Evolutionary conservation across 352 stramenopile species (phyloP).

Genomic region (Phytophthora idaei): DNA sequence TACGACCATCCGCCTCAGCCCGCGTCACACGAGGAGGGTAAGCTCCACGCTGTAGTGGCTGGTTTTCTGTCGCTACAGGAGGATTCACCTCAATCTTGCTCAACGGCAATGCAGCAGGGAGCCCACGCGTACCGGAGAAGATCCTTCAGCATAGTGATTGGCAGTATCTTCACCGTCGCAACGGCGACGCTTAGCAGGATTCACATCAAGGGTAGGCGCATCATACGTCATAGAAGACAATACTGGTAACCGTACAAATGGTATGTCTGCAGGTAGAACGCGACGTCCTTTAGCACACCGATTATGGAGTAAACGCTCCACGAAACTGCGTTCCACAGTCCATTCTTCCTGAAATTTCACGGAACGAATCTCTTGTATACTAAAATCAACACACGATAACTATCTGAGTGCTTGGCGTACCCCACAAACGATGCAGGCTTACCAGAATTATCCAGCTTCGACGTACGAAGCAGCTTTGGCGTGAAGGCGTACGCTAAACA

Average conservation of each 20-base stretch:
- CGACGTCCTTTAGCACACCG: not conserved
- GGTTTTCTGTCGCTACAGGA: not conserved
- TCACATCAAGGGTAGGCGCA: not conserved
- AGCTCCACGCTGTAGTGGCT: not conserved
- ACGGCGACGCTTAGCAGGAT: not conserved
- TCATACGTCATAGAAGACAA: not conserved
- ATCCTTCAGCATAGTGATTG: not conserved
- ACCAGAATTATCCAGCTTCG: conserved; percentile 8
- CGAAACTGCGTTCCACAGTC: conserved; percentile 6
- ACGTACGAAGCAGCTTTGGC: conserved; percentile 6
- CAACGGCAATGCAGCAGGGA: not conserved
- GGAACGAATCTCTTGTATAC: conserved; percentile 7
- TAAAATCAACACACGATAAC: conserved; percentile 5
- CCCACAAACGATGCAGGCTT: conserved; percentile 11
- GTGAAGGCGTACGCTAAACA: conserved; percentile 16
- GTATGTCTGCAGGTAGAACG: not conserved
- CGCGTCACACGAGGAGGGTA: not conserved
- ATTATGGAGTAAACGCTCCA: conserved; percentile 6
- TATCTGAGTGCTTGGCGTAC: conserved; percentile 8
- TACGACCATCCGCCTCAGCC: not conserved
- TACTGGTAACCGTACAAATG: not conserved
- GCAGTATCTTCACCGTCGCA: not conserved
- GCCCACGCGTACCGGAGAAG: not conserved
- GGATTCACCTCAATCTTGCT: not conserved
- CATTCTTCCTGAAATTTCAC: conserved; percentile 5